Evolutionary conservation across 306 rosid genomes (phyloP), one percentile per base, ranked within the genome.

Genomic region (Chamaecrista fasciculata): DNA sequence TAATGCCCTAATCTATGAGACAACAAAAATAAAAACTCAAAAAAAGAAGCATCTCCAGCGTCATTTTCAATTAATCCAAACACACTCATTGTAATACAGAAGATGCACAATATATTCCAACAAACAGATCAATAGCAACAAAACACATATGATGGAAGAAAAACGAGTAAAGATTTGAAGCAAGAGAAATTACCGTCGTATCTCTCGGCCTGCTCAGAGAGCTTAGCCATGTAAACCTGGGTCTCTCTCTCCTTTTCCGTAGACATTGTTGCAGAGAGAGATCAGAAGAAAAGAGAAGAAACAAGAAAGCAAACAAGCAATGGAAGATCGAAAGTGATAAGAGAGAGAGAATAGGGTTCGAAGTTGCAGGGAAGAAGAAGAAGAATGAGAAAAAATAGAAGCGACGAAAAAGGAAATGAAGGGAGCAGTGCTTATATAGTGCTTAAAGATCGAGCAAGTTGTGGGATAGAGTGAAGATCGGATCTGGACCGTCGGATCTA

Each of bases 151-250:
- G n/a, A 72, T 52, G 36, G 36, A 10, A 34, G 34, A 10, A 62
- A 53, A 50, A 18, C 56, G n/a, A 20, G 47, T 5, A 0, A 23
- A 36, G 8, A 29, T 4, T 16, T 12, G 37, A 26, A 39, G 7
- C 28, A 39, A 15, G 14, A 29, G 2, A 0, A 3, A 28, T 24
- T 12, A 81, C 97, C 98, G 70, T 92, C 98, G 59, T 92, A 92
- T 76, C 98, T 87, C 76, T 92, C 98, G 52, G 98, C 98, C 76
- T 92, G 98, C 57, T 92, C 98, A 28, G 98, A 84, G 46, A 92
- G 96, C 76, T 92, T 92, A 82, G 98, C 95, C 92, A 87, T 29
- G 87, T 92, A 92, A 64, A 92, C 96, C 78, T 87, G 92, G 60
- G 96, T 86, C 67, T 92, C 98, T 86, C 98, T 84, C 88, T 92